phyloP scores from a whole-genome alignment of 225 moss, liverwort and hornwort genomes.

The Lunularia cruciata region DNA sequence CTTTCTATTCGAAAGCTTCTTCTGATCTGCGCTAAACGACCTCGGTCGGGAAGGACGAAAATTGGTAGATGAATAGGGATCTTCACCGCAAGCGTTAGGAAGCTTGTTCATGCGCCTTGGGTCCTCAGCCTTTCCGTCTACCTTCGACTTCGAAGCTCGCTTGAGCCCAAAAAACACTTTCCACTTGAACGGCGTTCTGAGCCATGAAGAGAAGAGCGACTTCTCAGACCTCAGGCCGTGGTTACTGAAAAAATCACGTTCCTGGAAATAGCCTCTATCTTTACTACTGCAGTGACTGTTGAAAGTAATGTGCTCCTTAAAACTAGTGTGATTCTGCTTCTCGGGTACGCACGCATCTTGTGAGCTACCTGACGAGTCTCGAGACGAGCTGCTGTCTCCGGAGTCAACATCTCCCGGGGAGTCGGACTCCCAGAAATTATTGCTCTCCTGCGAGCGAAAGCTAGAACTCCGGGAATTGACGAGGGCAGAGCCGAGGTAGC shows the following conservation, averaged over 20 bases:
- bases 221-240: slow-evolving; percentile 50
- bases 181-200: slow-evolving; percentile 85
- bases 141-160: slow-evolving; percentile 43
- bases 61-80: neutral
- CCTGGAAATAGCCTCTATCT: slow-evolving; percentile 30
- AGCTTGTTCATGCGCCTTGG: neutral
- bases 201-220: slow-evolving; percentile 55
- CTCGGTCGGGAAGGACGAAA: neutral
- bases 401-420: slow-evolving; percentile 58
- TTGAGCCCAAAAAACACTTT: slow-evolving; percentile 65
- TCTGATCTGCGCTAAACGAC: slow-evolving; percentile 28
- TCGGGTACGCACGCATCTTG: slow-evolving; percentile 62
- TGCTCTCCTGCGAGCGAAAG: slow-evolving; percentile 75
- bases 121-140: neutral
- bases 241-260: slow-evolving; percentile 44
- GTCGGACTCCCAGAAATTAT: slow-evolving; percentile 63
- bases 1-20: neutral
- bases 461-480: slow-evolving; percentile 89
- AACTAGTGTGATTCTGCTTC: slow-evolving; percentile 38
- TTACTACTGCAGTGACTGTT: slow-evolving; percentile 37
- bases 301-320: slow-evolving; percentile 34
- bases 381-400: slow-evolving; percentile 75
- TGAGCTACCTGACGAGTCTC: slow-evolving; percentile 92
- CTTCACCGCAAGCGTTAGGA: too few relatives aligned
- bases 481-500: slow-evolving; percentile 56